phyloP scores from a whole-genome alignment of 2,329 filamentous ascomycete genomes.

The Eutypella sp. region DNA sequence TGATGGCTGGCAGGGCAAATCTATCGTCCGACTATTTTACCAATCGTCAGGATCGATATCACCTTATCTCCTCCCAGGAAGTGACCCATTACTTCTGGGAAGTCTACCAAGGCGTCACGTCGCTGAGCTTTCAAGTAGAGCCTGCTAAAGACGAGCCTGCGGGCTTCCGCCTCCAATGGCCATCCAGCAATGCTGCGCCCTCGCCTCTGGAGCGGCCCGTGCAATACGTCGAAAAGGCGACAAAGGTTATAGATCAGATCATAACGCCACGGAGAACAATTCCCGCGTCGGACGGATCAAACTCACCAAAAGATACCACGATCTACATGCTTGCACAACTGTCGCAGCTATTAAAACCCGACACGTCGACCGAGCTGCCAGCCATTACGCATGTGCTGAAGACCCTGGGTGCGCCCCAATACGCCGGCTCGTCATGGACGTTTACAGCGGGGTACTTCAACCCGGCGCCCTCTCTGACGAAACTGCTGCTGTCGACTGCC shows the following conservation, averaged over 20 bases:
- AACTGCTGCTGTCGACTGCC: slow-evolving; percentile 70
- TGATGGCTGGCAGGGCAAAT: slow-evolving; percentile 57
- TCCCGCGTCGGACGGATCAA: slow-evolving; percentile 14
- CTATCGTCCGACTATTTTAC: slow-evolving; percentile 93
- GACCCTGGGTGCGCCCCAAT: slow-evolving; percentile 58
- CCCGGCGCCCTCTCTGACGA: slow-evolving; percentile 78
- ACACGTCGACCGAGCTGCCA: slow-evolving; percentile 84
- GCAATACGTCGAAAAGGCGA: slow-evolving; percentile 66
- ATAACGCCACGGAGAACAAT: slow-evolving; percentile 48
- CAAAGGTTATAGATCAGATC: slow-evolving; percentile 60
- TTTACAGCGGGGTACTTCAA: slow-evolving; percentile 99
- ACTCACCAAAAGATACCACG: slow-evolving; percentile 50
- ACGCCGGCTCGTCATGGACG: slow-evolving; percentile 74
- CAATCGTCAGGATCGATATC: slow-evolving; percentile 90
- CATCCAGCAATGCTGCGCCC: slow-evolving; percentile 64
- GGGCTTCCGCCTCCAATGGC: slow-evolving; percentile 68
- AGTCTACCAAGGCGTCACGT: slow-evolving; percentile 72
- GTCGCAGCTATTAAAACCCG: slow-evolving; percentile 73
- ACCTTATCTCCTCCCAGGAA: slow-evolving; percentile 75
- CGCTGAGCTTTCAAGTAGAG: slow-evolving; percentile 74
- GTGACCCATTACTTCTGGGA: slow-evolving; percentile 77
- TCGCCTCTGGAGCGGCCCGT: slow-evolving; percentile 67
- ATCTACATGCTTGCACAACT: slow-evolving; percentile 87
- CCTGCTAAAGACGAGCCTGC: slow-evolving; percentile 50
- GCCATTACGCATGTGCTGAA: slow-evolving; percentile 71